Evolutionary conservation across 2,329 filamentous ascomycete genomes (phyloP).

Genomic region (Exserohilum rostratum): DNA sequence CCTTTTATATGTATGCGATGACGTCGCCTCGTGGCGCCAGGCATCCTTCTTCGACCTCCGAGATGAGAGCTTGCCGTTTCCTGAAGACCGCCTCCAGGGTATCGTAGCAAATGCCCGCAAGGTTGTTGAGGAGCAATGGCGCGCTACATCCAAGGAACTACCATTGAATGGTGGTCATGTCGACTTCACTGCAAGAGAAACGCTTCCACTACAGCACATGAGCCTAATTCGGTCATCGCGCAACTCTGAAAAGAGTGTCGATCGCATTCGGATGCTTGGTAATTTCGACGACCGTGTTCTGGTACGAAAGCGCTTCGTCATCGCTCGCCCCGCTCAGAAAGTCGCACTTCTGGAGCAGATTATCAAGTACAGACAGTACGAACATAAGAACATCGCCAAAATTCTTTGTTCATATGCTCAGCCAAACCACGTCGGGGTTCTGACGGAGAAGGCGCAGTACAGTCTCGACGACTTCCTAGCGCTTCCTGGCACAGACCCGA

Average conservation of each 20-base stretch:
- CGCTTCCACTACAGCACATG: constrained; percentile 45
- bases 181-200: constrained; percentile 46
- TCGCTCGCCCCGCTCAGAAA: constrained; percentile 45
- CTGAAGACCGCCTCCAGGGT: constrained; percentile 45
- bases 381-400: constrained; percentile 48
- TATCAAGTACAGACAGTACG: constrained; percentile 45
- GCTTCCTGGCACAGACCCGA: constrained; percentile 35
- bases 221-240: constrained; percentile 38
- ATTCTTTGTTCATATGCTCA: constrained; percentile 49
- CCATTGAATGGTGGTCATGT: constrained; percentile 46
- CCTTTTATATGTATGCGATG: constrained; percentile 48
- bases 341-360: constrained; percentile 45
- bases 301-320: constrained; percentile 47
- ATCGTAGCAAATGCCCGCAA: constrained; percentile 48
- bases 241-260: constrained; percentile 45
- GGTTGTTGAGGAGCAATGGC: constrained; percentile 50
- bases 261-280: constrained; percentile 45
- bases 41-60: constrained; percentile 47
- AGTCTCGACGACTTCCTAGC: constrained; percentile 48
- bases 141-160: constrained; percentile 48
- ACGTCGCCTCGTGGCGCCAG: constrained; percentile 47
- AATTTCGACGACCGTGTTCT: constrained; percentile 42
- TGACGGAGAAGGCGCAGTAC: constrained; percentile 43
- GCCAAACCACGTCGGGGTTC: constrained; percentile 44
- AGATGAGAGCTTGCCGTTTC: constrained; percentile 47